Base-by-base conservation (phyloP, 495 filamentous ascomycete genomes). In the Neurospora tetrasperma region DNA sequence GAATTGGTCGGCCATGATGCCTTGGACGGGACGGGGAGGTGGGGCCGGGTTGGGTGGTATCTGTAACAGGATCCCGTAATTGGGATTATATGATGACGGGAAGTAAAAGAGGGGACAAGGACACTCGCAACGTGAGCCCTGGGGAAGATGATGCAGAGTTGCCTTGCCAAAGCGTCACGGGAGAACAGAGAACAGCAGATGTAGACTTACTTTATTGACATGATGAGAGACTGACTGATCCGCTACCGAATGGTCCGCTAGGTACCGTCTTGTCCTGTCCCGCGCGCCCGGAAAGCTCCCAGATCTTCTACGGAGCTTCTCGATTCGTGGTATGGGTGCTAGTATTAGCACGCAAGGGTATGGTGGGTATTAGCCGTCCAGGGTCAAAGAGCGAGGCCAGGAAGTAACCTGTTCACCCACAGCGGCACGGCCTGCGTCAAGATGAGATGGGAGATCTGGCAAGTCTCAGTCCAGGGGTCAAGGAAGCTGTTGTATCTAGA, bases 201-300 rank as follows among this genome's bases (percentile, higher is more conserved):
- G 72, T n/a, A 76, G 77, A 86, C 87, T 81, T 86, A 90, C 89
- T 90, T 90, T 85, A 90, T 86, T 84, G 89, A 90, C 89, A 90
- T 90, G 80, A 83, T 85, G 79, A 83, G 75, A 78, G 75, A 80
- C 77, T 77, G 80, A 80, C 79, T 82, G 80, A 78, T 80, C 81
- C 81, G 81, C 81, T 81, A 80, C 81, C 81, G 79, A 69, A 76
- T 75, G 73, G 76, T 73, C 79, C 73, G 70, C 72, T 68, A 74
- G 75, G 69, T 78, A 73, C 72, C 70, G 73, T 75, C 71, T 66
- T 73, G 76, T 78, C 46, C 73, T 76, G 77, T 78, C 78, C 79
- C 76, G 78, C 79, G 75, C 74, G 70, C 54, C 31, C 40, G 71
- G 70, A 71, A 42, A 70, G 72, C 43, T 43, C 40, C 71, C 41